phyloP scores from a whole-genome alignment of 176 grass and related monocot genomes.

The Cenchrus purpureus region DNA sequence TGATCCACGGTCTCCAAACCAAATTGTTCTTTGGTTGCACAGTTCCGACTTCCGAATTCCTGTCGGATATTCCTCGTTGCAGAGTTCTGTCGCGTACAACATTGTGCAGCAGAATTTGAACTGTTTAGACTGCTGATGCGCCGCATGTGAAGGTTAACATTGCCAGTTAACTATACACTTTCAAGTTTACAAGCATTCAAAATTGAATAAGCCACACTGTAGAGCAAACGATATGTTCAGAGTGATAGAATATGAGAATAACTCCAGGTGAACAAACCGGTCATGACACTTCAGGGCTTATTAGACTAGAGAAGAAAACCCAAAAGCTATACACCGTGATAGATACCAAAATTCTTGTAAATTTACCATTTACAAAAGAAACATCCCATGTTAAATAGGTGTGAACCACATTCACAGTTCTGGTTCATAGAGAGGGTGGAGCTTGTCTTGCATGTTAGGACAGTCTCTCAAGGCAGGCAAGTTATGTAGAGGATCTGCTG shows the following conservation, averaged over 20 bases:
- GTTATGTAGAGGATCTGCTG: not conserved
- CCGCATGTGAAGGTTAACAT: too few species aligned
- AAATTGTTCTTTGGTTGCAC: not conserved
- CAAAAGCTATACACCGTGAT: slow-evolving; percentile 24
- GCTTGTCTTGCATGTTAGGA: not conserved
- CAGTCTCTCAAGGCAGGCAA: not conserved
- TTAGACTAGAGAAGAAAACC: not conserved
- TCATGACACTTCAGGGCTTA: not conserved
- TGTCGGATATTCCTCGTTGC: too few species aligned
- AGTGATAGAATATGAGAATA: not conserved
- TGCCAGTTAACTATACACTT: too few species aligned
- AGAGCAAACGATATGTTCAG: not conserved
- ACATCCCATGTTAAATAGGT: not conserved
- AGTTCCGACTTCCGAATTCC: too few species aligned
- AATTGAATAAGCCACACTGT: not conserved
- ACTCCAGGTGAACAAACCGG: not conserved
- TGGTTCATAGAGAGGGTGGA: not conserved
- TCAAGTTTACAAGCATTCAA: not conserved
- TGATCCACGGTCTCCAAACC: not conserved
- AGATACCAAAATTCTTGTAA: slow-evolving; percentile 32
- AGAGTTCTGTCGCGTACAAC: too few species aligned
- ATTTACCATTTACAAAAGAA: slow-evolving; percentile 31
- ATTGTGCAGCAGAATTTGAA: too few species aligned
- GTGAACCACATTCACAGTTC: not conserved
- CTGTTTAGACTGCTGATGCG: too few species aligned